These are phyloP conservation scores for Glycine tomentella DNA, from an alignment of 306 rosid species.

Conservation along the genomic window DNA sequence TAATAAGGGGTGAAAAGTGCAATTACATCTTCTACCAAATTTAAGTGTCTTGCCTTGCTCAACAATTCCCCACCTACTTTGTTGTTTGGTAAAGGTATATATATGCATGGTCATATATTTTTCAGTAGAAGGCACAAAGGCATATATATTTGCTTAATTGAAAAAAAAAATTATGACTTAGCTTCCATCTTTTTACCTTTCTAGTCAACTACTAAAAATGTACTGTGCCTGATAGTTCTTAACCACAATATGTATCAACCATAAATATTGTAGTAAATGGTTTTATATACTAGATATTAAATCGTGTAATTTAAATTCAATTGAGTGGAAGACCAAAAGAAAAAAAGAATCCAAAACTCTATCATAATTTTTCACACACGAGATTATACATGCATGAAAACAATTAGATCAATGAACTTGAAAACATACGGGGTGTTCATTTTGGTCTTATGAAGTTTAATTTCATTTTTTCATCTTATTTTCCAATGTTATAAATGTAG, in stretches of 20 bases:
- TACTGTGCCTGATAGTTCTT: not conserved
- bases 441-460: not conserved
- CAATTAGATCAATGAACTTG: not conserved
- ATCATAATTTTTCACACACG: not conserved
- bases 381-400: constrained; percentile 5
- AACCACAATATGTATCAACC: not conserved
- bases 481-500: too few species aligned
- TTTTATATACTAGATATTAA: not conserved
- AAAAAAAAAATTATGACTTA: constrained; percentile 17
- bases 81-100: constrained; percentile 22
- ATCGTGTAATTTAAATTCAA: not conserved
- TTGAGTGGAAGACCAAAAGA: not conserved
- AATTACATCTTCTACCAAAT: constrained; percentile 47
- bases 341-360: not conserved
- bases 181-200: not conserved
- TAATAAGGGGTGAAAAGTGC: constrained; percentile 44
- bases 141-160: constrained; percentile 1
- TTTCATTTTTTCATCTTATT: too few species aligned
- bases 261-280: not conserved
- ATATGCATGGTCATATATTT: not conserved
- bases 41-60: constrained; percentile 47
- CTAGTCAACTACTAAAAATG: constrained; percentile 4
- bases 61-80: constrained; percentile 23
- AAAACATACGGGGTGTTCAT: not conserved
- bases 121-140: not conserved